Conservation (phyloP, 768 basidiomycete genomes). For the Hirschioporus abietinus region DNA sequence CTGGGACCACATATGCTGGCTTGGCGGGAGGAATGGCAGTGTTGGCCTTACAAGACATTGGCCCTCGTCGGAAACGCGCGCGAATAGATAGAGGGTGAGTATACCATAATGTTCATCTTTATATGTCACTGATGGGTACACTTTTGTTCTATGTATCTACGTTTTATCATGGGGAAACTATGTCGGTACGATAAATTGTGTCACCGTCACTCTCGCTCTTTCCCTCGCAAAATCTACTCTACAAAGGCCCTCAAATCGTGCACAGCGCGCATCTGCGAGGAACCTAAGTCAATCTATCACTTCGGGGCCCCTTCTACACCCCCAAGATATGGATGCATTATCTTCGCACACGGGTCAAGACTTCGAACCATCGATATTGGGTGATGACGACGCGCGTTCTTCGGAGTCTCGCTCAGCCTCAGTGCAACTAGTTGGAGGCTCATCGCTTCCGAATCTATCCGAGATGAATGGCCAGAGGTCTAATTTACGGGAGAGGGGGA, state of each 20-base stretch:
- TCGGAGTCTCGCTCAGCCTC: conserved; percentile 64
- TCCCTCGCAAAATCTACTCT: conserved; percentile 12
- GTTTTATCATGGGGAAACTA: conserved; percentile 18
- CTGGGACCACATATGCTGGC: conserved; percentile 83
- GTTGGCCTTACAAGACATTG: conserved; percentile 58
- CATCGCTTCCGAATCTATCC: conserved; percentile 14
- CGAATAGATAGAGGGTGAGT: conserved; percentile 71
- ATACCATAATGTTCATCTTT: conserved; percentile 15
- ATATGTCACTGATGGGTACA: conserved; percentile 17
- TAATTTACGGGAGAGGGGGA: conserved; percentile 39
- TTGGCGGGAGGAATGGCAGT: conserved; percentile 42
- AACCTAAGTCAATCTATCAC: conserved; percentile 32
- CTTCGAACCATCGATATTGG: conserved; percentile 36
- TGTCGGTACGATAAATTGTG: conserved; percentile 19
- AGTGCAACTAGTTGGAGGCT: conserved; percentile 33
- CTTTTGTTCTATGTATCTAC: conserved; percentile 17
- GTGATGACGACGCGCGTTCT: conserved; percentile 53
- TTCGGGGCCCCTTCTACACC: background rate
- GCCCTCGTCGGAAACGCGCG: conserved; percentile 65
- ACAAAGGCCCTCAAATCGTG: conserved; percentile 56
- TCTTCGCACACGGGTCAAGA: conserved; percentile 31
- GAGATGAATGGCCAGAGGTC: conserved; percentile 23
- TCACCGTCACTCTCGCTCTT: conserved; percentile 21
- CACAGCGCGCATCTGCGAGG: conserved; percentile 69
- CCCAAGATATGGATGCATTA: conserved; percentile 1